phyloP scores from a whole-genome alignment of 1,139 yeast genomes.

The Zygoascus sp. region DNA sequence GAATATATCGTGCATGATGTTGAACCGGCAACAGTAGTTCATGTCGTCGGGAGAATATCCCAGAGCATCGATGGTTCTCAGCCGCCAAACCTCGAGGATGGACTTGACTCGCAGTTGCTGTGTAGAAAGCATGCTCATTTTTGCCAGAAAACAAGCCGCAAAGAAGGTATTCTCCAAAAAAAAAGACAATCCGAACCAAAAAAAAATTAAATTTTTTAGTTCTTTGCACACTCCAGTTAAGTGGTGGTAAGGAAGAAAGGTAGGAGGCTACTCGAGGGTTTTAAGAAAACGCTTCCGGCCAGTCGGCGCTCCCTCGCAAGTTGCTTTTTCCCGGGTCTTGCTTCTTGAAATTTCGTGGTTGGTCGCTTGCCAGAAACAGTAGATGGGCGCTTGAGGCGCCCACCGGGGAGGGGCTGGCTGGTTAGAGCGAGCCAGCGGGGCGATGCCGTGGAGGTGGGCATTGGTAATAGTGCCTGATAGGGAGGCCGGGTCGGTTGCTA shows the following conservation, averaged over 20 bases:
- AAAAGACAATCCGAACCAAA: neutral
- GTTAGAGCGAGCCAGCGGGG: neutral
- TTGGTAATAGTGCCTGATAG: neutral
- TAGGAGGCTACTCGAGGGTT: neutral
- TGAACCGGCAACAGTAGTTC: slow-evolving; percentile 27
- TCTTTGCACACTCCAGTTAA: neutral
- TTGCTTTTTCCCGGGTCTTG: neutral
- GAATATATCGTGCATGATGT: slow-evolving; percentile 30
- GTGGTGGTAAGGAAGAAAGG: slow-evolving; percentile 5
- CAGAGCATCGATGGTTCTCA: slow-evolving; percentile 21
- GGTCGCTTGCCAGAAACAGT: neutral
- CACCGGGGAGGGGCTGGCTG: too few species aligned
- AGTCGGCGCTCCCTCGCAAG: neutral
- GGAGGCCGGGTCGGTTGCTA: too few species aligned
- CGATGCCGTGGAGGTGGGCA: neutral
- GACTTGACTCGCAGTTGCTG: slow-evolving; percentile 15
- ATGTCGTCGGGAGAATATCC: slow-evolving; percentile 27
- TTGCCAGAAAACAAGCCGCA: neutral
- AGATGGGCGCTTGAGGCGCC: neutral
- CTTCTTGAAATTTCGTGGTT: neutral
- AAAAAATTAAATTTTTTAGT: neutral
- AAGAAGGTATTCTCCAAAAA: neutral
- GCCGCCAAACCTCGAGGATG: slow-evolving; percentile 27
- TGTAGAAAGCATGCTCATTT: neutral
- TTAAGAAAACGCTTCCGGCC: neutral